These are phyloP conservation scores for Medicago arabica DNA, from an alignment of 306 rosid species.

Conservation along the genomic window DNA sequence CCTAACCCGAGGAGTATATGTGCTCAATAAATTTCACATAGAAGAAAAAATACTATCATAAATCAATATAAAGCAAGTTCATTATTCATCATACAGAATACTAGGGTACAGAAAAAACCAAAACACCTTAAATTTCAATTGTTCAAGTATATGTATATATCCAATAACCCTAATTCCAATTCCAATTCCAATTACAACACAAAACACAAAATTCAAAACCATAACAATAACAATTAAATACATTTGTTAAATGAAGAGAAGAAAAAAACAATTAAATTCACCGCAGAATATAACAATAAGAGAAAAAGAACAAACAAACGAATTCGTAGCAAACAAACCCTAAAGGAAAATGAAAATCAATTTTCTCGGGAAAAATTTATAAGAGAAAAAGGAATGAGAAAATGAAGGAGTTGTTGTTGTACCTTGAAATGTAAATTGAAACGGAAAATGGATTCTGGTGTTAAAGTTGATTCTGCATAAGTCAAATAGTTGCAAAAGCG, in stretches of 20 bases:
- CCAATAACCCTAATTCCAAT: background rate
- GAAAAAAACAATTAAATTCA: background rate
- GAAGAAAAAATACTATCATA: background rate
- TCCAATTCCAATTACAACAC: conserved; percentile 5
- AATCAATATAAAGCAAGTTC: conserved; percentile 32
- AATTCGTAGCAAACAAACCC: background rate
- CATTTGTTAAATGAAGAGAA: too few relatives aligned
- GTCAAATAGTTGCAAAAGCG: conserved; percentile 10
- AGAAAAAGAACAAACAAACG: background rate
- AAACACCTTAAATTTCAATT: background rate
- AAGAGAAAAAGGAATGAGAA: background rate
- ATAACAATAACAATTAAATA: background rate
- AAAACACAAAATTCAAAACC: conserved; percentile 1
- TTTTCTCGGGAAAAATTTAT: background rate
- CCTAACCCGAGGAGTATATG: too few relatives aligned
- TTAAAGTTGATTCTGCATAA: background rate
- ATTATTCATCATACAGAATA: conserved; percentile 2
- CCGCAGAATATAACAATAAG: background rate
- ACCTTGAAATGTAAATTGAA: conserved; percentile 18
- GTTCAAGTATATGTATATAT: background rate
- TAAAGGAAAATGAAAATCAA: background rate
- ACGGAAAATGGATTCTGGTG: background rate
- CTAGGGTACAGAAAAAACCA: background rate
- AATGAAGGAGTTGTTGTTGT: background rate
- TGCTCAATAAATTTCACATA: background rate